A percentile compares a stretch with the other conserved stretches of the same genome.
Evolutionary conservation across 331 rosid genomes (phyloP).

Genomic region (Quercus lobata): DNA sequence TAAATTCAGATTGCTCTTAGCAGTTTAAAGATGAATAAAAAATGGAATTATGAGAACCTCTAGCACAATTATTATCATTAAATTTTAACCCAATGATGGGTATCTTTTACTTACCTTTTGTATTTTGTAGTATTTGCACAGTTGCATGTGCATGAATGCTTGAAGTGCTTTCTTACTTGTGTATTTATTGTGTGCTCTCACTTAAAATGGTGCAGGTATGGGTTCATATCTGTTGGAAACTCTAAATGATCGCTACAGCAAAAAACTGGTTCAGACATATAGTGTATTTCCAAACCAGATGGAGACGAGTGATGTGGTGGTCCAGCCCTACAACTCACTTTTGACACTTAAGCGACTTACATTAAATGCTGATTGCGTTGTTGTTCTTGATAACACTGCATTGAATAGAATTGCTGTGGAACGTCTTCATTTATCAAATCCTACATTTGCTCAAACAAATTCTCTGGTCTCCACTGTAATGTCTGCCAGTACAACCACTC

Average conservation of each 20-base stretch:
- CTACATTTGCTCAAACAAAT: constrained; percentile 95
- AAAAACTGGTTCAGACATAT: constrained; percentile 94
- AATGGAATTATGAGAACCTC: background rate
- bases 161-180: background rate
- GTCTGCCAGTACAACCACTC: constrained; percentile 98
- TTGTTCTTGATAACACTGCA: constrained; percentile 98
- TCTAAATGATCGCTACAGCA: constrained; percentile 97
- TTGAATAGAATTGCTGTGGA: constrained; percentile 95
- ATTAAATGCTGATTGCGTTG: constrained; percentile 97
- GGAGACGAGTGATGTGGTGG: constrained; percentile 99
- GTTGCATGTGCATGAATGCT: background rate
- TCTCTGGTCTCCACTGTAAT: constrained; percentile 96
- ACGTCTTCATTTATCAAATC: constrained; percentile 93
- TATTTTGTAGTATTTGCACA: background rate
- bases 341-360: constrained; percentile 91
- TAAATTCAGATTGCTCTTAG: background rate
- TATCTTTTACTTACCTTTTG: background rate
- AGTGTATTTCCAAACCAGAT: constrained; percentile 99
- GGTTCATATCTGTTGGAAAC: constrained; percentile 96
- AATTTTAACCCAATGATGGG: background rate
- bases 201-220: constrained; percentile 63
- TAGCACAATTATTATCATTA: background rate
- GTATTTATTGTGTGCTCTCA: constrained; percentile 2
- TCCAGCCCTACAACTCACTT: constrained; percentile 97
- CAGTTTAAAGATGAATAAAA: background rate